These are phyloP conservation scores for Sporobolomyces roseus DNA, from an alignment of 768 basidiomycete genomes.

Conservation along the genomic window DNA sequence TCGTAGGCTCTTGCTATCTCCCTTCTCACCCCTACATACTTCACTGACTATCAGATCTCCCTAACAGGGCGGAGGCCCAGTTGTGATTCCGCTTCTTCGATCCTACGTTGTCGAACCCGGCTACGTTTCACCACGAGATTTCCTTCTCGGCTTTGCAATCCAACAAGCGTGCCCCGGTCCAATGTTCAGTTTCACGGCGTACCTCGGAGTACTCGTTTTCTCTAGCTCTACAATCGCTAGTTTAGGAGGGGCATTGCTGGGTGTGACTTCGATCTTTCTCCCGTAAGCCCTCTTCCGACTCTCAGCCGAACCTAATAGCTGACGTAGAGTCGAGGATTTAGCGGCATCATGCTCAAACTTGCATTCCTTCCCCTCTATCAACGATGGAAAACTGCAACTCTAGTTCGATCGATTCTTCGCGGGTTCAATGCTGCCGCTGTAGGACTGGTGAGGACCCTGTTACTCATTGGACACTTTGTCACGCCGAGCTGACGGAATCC, in stretches of 20 bases:
- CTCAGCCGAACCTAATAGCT: no score
- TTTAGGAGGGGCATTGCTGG: conserved; percentile 1
- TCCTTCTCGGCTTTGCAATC: conserved; percentile 55
- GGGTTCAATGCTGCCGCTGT: conserved; percentile 48
- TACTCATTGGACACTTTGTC: no score
- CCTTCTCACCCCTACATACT: not conserved
- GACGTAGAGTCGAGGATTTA: no score
- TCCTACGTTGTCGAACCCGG: conserved; percentile 55
- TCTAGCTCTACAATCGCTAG: conserved; percentile 2
- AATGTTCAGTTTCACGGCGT: conserved; percentile 58
- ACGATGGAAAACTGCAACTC: conserved; percentile 27
- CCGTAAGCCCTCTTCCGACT: no score
- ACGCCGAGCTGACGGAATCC: not conserved
- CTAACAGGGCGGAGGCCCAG: conserved; percentile 59
- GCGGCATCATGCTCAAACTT: conserved; percentile 51
- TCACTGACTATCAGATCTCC: not conserved
- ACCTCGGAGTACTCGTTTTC: conserved; percentile 55
- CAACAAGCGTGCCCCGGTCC: conserved; percentile 52
- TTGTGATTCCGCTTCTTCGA: conserved; percentile 58
- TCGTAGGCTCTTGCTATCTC: not conserved
- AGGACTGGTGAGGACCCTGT: conserved; percentile 48
- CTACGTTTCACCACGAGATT: conserved; percentile 55
- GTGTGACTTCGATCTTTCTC: not conserved
- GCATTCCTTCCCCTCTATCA: conserved; percentile 46
- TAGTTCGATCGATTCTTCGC: conserved; percentile 39